Conservation (phyloP, 306 rosid species). For the Lagenaria siceraria region DNA sequence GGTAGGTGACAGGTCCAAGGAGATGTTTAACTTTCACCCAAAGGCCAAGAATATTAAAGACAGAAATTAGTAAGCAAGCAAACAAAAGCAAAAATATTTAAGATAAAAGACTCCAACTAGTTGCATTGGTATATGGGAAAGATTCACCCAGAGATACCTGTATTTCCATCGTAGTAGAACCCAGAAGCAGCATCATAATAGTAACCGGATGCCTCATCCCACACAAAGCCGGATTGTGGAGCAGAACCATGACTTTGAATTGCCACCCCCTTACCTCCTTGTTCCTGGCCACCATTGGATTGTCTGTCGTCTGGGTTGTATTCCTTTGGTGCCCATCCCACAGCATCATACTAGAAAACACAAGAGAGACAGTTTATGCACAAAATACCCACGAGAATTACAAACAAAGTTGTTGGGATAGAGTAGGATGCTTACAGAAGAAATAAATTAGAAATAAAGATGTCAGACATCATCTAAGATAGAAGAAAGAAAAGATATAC, state of each 20-base stretch:
- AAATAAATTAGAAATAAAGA: neutral
- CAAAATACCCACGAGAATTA: neutral
- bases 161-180: constrained; percentile 92
- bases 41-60: neutral
- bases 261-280: constrained; percentile 31
- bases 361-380: neutral
- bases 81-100: neutral
- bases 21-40: neutral
- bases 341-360: constrained; percentile 69
- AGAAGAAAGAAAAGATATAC: neutral
- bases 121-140: neutral
- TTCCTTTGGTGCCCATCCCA: constrained; percentile 98
- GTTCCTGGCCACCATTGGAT: constrained; percentile 42
- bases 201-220: constrained; percentile 98
- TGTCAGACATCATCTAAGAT: neutral
- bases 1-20: neutral
- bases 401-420: neutral
- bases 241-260: constrained; percentile 39
- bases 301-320: constrained; percentile 80
- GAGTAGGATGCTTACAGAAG: neutral
- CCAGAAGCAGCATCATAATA: constrained; percentile 98
- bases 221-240: constrained; percentile 88
- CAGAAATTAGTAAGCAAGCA: neutral
- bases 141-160: constrained; percentile 36
- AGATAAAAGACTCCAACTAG: neutral